Conservation (phyloP, 78 protist genomes). For the Dictyostelium intermedium region DNA sequence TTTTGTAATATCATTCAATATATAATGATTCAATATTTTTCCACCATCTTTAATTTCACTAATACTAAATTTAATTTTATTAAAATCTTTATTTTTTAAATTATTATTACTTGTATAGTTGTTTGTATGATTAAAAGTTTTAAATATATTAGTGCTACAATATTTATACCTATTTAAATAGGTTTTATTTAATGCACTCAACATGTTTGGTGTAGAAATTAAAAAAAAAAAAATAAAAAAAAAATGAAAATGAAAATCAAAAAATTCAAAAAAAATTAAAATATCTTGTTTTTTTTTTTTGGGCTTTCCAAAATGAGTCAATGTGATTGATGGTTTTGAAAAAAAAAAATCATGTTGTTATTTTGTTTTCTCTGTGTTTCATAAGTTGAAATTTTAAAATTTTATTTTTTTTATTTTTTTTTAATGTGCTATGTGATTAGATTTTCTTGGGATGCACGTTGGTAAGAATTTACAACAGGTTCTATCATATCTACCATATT, state of each 20-base stretch:
- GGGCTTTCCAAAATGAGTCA: background rate
- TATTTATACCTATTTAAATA: background rate
- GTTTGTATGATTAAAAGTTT: background rate
- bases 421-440: background rate
- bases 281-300: no score
- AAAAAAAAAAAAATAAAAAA: background rate
- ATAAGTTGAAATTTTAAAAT: no score
- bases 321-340: background rate
- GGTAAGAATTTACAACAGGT: background rate
- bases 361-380: no score
- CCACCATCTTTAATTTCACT: constrained; percentile 2
- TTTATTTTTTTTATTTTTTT: background rate
- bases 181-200: background rate
- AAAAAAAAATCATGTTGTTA: no score
- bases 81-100: background rate
- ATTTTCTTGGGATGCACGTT: background rate
- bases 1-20: background rate
- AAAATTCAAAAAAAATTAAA: background rate
- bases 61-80: background rate
- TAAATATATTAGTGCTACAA: background rate
- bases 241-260: background rate
- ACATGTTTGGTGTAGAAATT: background rate
- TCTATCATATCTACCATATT: background rate
- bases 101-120: no score
- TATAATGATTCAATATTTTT: background rate